These are phyloP conservation scores for Euphrasia arctica DNA, from an alignment of 305 asterid species.

Conservation along the genomic window DNA sequence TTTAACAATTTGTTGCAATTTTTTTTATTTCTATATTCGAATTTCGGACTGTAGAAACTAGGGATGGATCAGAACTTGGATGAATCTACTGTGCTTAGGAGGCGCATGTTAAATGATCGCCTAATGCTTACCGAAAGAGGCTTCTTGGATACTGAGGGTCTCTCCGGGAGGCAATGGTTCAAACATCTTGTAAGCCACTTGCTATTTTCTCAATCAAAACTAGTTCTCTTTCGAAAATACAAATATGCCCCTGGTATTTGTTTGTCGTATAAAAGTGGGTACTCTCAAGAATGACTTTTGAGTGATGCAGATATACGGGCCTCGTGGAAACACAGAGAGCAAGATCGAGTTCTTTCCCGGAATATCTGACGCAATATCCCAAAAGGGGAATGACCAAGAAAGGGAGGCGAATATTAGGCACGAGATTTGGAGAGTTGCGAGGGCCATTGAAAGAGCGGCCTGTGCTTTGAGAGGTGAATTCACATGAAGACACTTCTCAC, in stretches of 20 bases:
- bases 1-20: neutral
- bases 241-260: too few relatives aligned
- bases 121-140: conserved; percentile 84
- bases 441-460: conserved; percentile 79
- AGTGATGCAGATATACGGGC: conserved; percentile 74
- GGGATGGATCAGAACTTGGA: conserved; percentile 33
- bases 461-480: conserved; percentile 58
- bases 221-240: too few relatives aligned
- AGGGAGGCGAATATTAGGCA: conserved; percentile 46
- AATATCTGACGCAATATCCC: conserved; percentile 46
- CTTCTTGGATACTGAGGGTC: conserved; percentile 77
- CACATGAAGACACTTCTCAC: conserved; percentile 26
- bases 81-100: conserved; percentile 37
- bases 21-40: neutral
- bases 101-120: conserved; percentile 66
- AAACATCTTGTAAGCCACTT: conserved; percentile 76
- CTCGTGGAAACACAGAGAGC: conserved; percentile 41
- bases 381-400: conserved; percentile 26
- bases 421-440: conserved; percentile 80
- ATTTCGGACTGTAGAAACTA: conserved; percentile 44
- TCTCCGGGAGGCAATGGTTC: conserved; percentile 68
- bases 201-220: neutral
- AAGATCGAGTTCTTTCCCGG: conserved; percentile 73
- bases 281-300: neutral
- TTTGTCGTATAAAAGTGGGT: neutral